Conservation (phyloP, 2,329 filamentous ascomycete species). For the Diplodia intermedia region DNA sequence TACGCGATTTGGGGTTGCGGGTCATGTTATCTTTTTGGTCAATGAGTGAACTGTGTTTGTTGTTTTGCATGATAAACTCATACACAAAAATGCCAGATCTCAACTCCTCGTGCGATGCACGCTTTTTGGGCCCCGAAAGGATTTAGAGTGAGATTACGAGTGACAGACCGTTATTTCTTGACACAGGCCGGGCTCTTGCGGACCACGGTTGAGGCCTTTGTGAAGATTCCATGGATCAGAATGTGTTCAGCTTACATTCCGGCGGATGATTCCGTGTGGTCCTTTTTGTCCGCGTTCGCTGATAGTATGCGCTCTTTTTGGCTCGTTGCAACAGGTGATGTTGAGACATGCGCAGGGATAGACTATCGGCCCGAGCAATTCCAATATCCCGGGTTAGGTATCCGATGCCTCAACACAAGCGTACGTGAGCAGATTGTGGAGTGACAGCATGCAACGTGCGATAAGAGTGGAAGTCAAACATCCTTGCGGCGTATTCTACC, state of each 20-base stretch:
- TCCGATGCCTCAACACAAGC: not conserved
- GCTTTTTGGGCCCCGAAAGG: not conserved
- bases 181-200: not conserved
- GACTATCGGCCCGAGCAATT: slow-evolving; percentile 19
- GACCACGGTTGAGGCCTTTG: not conserved
- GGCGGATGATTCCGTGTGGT: no score
- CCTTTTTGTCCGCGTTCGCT: not conserved
- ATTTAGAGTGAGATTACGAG: not conserved
- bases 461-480: not conserved
- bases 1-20: slow-evolving; percentile 5
- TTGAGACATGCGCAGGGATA: slow-evolving; percentile 4
- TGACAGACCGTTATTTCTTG: not conserved
- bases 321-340: not conserved
- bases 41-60: slow-evolving; percentile 1
- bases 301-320: not conserved
- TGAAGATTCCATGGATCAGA: not conserved
- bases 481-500: not conserved
- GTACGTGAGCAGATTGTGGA: slow-evolving; percentile 24
- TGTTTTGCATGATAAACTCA: slow-evolving; percentile 22
- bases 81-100: slow-evolving; percentile 23
- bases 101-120: slow-evolving; percentile 3
- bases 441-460: slow-evolving; percentile 13
- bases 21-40: not conserved
- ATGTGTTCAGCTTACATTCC: not conserved
- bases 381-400: not conserved